phyloP scores from a whole-genome alignment of 2,329 filamentous ascomycete species.

The Ilyonectria robusta region DNA sequence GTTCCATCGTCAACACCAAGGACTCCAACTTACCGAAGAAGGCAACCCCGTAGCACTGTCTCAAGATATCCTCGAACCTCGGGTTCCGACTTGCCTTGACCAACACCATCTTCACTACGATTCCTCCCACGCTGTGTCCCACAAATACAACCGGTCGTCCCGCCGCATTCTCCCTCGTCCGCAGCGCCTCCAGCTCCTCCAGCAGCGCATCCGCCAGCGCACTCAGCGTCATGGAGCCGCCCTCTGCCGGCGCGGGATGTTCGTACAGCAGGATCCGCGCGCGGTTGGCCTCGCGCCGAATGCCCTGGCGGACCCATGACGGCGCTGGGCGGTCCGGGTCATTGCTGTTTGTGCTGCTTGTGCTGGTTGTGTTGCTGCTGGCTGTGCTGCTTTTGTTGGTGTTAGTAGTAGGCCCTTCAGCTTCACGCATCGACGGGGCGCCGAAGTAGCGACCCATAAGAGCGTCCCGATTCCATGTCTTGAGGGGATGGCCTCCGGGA shows the following conservation, averaged over 20 bases:
- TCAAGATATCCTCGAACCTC: slow-evolving; percentile 61
- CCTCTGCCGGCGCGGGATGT: slow-evolving; percentile 58
- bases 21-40: slow-evolving; percentile 66
- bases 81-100: slow-evolving; percentile 60
- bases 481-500: slow-evolving; percentile 65
- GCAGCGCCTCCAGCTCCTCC: slow-evolving; percentile 56
- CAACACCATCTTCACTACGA: slow-evolving; percentile 71
- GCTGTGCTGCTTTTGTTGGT: background rate
- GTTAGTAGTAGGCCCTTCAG: slow-evolving; percentile 43
- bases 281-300: slow-evolving; percentile 62
- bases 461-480: slow-evolving; percentile 67
- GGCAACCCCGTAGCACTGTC: slow-evolving; percentile 72
- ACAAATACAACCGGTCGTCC: slow-evolving; percentile 71
- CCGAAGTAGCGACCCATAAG: slow-evolving; percentile 64
- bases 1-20: accelerated
- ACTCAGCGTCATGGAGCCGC: slow-evolving; percentile 60
- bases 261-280: slow-evolving; percentile 67
- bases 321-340: slow-evolving; percentile 48
- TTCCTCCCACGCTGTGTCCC: slow-evolving; percentile 72
- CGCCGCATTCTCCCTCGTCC: slow-evolving; percentile 51
- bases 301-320: slow-evolving; percentile 68
- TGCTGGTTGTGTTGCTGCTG: background rate
- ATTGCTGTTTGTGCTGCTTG: background rate
- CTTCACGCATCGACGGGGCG: slow-evolving; percentile 57
- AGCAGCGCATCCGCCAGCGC: slow-evolving; percentile 63